Evolutionary conservation across 2,329 filamentous ascomycete species (phyloP).

Genomic region (Cryphonectria parasitica): DNA sequence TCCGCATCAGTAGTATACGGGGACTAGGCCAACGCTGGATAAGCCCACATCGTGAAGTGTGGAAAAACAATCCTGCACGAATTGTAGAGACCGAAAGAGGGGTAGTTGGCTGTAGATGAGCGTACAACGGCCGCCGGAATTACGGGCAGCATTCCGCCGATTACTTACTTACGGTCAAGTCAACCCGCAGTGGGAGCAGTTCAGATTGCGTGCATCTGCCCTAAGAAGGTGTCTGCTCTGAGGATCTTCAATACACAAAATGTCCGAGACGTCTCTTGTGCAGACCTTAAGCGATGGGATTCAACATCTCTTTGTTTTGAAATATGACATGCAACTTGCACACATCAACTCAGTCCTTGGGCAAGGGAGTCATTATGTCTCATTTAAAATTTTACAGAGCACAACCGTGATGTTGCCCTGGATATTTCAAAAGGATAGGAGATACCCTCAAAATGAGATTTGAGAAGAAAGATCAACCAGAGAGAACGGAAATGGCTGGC

Average conservation of each 20-base stretch:
- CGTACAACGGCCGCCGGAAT: constrained; percentile 8
- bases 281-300: background rate
- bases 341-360: background rate
- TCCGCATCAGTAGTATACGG: constrained; percentile 19
- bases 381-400: background rate
- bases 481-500: background rate
- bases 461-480: background rate
- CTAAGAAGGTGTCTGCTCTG: background rate
- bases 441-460: background rate
- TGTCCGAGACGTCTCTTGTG: background rate
- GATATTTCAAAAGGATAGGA: too few relatives aligned
- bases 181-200: background rate
- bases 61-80: constrained; percentile 29
- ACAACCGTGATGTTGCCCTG: too few relatives aligned
- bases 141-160: constrained; percentile 17
- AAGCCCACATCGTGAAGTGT: constrained; percentile 16
- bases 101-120: background rate
- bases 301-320: background rate
- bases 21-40: constrained; percentile 16
- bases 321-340: background rate
- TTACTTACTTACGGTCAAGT: background rate
- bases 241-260: background rate
- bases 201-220: background rate
- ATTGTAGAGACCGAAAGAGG: constrained; percentile 9
- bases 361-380: background rate